These are phyloP conservation scores for Fusarium keratoplasticum DNA, from an alignment of 2,329 filamentous ascomycete genomes.

Conservation along the genomic window DNA sequence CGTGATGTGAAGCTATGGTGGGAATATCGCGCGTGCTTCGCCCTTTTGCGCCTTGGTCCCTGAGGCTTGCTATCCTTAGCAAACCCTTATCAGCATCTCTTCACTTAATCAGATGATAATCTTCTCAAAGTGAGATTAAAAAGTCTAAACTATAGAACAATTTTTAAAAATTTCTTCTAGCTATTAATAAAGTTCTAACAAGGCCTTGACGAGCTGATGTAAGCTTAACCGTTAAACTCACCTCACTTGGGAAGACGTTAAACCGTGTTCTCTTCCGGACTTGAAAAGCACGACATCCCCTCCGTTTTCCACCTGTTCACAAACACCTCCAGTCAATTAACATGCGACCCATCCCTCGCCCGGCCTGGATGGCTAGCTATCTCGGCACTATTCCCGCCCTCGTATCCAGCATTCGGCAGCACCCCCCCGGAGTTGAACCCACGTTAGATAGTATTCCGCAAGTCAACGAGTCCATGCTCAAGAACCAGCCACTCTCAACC, in stretches of 20 bases:
- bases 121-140: not conserved
- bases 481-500: not conserved
- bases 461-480: not conserved
- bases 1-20: not conserved
- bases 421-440: not conserved
- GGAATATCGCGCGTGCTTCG: not conserved
- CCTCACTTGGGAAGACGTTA: not conserved
- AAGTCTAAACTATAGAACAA: not conserved
- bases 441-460: slow-evolving; percentile 21
- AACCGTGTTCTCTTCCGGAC: not conserved
- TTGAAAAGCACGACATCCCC: not conserved
- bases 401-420: slow-evolving; percentile 16
- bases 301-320: not conserved
- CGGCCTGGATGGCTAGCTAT: not conserved
- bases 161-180: not conserved
- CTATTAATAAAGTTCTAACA: not conserved
- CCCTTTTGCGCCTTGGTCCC: too few species aligned
- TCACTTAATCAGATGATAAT: not conserved
- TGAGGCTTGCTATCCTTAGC: not conserved
- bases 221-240: not conserved
- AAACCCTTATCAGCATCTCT: not conserved
- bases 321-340: not conserved
- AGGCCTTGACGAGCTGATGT: not conserved
- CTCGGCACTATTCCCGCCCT: not conserved
- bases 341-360: slow-evolving; percentile 10